phyloP scores from a whole-genome alignment of 2,329 filamentous ascomycete species.

The Venturia effusa region DNA sequence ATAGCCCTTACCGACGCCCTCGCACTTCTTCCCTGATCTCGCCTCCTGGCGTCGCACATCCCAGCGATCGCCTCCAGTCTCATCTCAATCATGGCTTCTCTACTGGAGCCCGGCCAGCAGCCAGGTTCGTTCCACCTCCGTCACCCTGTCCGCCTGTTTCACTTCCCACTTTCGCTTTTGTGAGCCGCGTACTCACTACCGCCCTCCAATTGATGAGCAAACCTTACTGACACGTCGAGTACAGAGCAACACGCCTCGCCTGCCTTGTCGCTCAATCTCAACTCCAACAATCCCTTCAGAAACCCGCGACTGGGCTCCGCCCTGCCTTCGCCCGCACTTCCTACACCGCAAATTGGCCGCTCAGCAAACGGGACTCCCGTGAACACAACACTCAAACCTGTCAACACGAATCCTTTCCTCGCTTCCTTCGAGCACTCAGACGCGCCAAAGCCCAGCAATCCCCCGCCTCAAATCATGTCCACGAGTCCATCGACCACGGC shows the following conservation, averaged over 20 bases:
- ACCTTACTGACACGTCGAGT: background rate
- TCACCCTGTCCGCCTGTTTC: background rate
- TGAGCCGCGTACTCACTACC: background rate
- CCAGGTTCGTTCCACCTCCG: slow-evolving; percentile 1
- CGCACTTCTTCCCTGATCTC: slow-evolving; percentile 1
- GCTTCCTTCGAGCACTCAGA: slow-evolving; percentile 40
- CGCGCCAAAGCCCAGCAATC: slow-evolving; percentile 20
- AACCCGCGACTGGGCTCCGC: slow-evolving; percentile 57
- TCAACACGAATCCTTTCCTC: slow-evolving; percentile 59
- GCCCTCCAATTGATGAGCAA: background rate
- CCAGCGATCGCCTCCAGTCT: background rate
- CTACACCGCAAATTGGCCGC: slow-evolving; percentile 39
- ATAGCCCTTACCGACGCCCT: background rate
- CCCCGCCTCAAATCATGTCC: background rate
- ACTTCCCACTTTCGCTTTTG: background rate
- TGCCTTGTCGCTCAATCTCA: slow-evolving; percentile 52
- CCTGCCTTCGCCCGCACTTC: slow-evolving; percentile 24
- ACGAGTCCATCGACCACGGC: slow-evolving; percentile 1
- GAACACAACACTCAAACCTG: background rate
- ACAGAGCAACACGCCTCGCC: slow-evolving; percentile 17
- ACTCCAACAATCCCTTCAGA: slow-evolving; percentile 70
- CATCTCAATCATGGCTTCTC: background rate
- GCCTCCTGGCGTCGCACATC: background rate
- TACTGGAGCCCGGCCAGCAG: background rate
- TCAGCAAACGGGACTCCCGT: slow-evolving; percentile 33